Conservation (phyloP, 176 grass and related monocot species). For the Oryza punctata region DNA sequence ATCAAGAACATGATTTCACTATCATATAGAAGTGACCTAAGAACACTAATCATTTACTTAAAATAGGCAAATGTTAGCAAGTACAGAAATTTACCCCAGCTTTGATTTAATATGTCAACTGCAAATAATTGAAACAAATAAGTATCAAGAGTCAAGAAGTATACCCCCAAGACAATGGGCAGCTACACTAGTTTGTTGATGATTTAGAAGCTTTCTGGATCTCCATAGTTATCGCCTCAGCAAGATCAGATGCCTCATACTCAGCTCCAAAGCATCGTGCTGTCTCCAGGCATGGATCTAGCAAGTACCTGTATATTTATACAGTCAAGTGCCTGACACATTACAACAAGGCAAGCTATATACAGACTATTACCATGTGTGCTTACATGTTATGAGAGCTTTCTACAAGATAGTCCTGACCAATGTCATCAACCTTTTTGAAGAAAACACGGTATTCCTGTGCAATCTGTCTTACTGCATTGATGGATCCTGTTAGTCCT, state of each 20-base stretch:
- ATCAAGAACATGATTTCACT: constrained; percentile 19
- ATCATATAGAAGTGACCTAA: constrained; percentile 23
- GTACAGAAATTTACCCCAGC: constrained; percentile 6
- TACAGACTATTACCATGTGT: not conserved
- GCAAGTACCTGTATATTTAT: constrained; percentile 70
- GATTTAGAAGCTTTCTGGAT: constrained; percentile 58
- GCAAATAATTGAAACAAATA: constrained; percentile 38
- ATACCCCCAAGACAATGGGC: constrained; percentile 23
- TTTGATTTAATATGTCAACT: constrained; percentile 31
- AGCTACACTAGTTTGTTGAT: constrained; percentile 37
- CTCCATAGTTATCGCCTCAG: constrained; percentile 73
- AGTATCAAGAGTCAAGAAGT: constrained; percentile 30
- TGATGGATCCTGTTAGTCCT: constrained; percentile 71
- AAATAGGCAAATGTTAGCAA: constrained; percentile 5
- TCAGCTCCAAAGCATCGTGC: constrained; percentile 81
- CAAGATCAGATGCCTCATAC: constrained; percentile 72
- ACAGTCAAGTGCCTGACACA: constrained; percentile 30
- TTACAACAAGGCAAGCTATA: constrained; percentile 19
- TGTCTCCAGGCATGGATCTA: constrained; percentile 89
- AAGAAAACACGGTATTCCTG: constrained; percentile 98
- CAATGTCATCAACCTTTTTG: constrained; percentile 77
- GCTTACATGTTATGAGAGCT: constrained; percentile 85
- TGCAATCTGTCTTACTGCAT: constrained; percentile 81
- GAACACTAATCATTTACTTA: constrained; percentile 16
- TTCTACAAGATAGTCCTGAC: constrained; percentile 93